A percentile compares a stretch with the other conserved stretches of the same genome.
Evolutionary conservation across 495 filamentous ascomycete genomes (phyloP).

Genomic region (Aspergillus cavernicola): DNA sequence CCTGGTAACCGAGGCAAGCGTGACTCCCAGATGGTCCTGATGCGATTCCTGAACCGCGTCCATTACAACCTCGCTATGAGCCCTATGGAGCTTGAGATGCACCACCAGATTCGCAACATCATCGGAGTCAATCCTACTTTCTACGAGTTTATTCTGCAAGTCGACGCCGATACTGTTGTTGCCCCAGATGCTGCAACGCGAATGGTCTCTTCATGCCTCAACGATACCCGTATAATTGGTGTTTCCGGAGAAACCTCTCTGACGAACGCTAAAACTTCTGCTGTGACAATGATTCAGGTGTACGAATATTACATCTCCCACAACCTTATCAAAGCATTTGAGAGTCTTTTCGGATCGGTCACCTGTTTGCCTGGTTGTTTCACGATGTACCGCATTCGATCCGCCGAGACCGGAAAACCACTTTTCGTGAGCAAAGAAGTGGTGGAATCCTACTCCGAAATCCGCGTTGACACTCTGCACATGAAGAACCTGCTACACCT

Average conservation of each 20-base stretch:
- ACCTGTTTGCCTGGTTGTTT: constrained; percentile 98
- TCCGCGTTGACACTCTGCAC: constrained; percentile 95
- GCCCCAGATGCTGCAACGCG: constrained; percentile 87
- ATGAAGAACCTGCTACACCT: constrained; percentile 98
- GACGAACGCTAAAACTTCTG: constrained; percentile 87
- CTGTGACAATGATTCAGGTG: constrained; percentile 98
- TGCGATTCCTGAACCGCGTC: constrained; percentile 97
- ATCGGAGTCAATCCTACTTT: constrained; percentile 98
- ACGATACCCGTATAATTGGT: constrained; percentile 87
- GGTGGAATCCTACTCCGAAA: constrained; percentile 79
- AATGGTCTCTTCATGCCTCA: constrained; percentile 85
- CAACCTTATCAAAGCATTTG: constrained; percentile 97
- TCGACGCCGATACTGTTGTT: constrained; percentile 96
- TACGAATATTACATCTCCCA: constrained; percentile 99
- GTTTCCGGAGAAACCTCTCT: constrained; percentile 93
- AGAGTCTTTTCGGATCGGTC: constrained; percentile 93
- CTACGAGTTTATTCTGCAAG: constrained; percentile 95
- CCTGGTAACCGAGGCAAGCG: constrained; percentile 98
- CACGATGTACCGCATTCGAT: constrained; percentile 95
- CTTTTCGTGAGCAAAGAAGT: constrained; percentile 92
- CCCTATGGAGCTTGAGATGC: constrained; percentile 95
- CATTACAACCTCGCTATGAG: constrained; percentile 96
- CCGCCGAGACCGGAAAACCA: constrained; percentile 89
- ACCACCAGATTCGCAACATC: constrained; percentile 97
- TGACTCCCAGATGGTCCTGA: constrained; percentile 96